Evolutionary conservation across 192 early-diverging fungal genomes (phyloP), one percentile per base, ranked within the genome.

Genomic region (Coemansia sp.): DNA sequence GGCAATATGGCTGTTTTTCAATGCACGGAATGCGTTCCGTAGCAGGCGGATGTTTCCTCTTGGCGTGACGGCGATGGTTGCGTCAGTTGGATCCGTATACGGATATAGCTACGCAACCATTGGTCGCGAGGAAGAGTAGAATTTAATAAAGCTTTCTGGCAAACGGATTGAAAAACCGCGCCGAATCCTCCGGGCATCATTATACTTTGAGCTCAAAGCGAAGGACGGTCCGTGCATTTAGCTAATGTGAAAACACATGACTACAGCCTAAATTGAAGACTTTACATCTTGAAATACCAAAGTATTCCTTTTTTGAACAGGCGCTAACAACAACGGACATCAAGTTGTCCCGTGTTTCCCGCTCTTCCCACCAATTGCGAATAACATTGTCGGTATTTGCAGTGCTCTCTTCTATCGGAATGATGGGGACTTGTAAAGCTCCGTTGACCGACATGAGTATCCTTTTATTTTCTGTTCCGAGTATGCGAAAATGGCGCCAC

Each of bases 1-100:
- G 5, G 64, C 68, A 3, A 68, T 73, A 44, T 82, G 79, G 79
- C 52, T 82, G 62, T 76, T 82, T 36, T 81, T 82, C 20, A 82
- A 76, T 45, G 79, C 71, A 2, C 74, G 79, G 6, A 76, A 73
- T 34, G 79, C 79, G 6, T 16, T 75, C 15, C 68, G 34, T 41
- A 69, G 70, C 16, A 26, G 49, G 12, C 23, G 48, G 0, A 16
- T 44, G 6, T 15, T 67, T 6, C 79, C 79, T 2, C 66, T 82
- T 16, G 62, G 64, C 8, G 70, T 82, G 73, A 61, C 71, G 1
- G 60, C 35, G 0, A 20, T 51, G 14, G 62, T 76, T 26, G 71
- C 64, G 1, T 35, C 74, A 0, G 36, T 76, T 14, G 79, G 79
- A 5, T 70, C 79, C 9, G 6, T 68, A n/a, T 82, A 82, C 38